Conservation (phyloP, 306 rosid genomes). For the Boehmeria nivea region DNA sequence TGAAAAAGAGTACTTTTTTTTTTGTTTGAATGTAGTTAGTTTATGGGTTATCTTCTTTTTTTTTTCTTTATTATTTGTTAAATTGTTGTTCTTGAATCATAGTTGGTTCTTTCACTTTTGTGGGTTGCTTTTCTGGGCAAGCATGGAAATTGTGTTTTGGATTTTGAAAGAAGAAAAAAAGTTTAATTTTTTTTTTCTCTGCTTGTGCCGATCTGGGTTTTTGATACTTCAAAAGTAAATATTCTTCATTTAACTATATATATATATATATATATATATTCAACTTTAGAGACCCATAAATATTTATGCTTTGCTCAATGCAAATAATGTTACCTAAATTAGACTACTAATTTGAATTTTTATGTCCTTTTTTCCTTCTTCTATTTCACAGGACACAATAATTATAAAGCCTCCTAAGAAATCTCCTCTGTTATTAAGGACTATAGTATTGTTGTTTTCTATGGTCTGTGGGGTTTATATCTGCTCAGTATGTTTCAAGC, state of each 20-base stretch:
- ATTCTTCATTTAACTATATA: too few species aligned
- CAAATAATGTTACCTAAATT: too few species aligned
- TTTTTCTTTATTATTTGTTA: too few species aligned
- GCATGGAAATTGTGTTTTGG: too few species aligned
- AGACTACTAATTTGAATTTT: too few species aligned
- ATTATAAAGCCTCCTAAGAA: slow-evolving; percentile 67
- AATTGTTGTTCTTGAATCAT: background rate
- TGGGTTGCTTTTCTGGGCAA: too few species aligned
- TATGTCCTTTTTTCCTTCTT: background rate
- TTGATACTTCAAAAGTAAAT: background rate
- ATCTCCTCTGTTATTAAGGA: slow-evolving; percentile 58
- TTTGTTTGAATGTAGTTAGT: too few species aligned
- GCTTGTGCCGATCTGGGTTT: slow-evolving; percentile 34
- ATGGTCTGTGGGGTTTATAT: slow-evolving; percentile 58
- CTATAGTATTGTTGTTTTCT: slow-evolving; percentile 56
- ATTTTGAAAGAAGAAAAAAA: slow-evolving; percentile 16
- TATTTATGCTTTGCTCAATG: too few species aligned
- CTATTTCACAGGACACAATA: slow-evolving; percentile 48
- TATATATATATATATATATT: too few species aligned
- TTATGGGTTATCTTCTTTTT: too few species aligned
- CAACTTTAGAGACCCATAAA: too few species aligned
- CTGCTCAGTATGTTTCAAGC: slow-evolving; percentile 70
- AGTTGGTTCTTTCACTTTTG: background rate
- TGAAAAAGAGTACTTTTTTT: too few species aligned
- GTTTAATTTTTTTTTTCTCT: slow-evolving; percentile 16